Base-by-base conservation (phyloP, 2,329 filamentous ascomycete species). In the Penicillium concentricum region DNA sequence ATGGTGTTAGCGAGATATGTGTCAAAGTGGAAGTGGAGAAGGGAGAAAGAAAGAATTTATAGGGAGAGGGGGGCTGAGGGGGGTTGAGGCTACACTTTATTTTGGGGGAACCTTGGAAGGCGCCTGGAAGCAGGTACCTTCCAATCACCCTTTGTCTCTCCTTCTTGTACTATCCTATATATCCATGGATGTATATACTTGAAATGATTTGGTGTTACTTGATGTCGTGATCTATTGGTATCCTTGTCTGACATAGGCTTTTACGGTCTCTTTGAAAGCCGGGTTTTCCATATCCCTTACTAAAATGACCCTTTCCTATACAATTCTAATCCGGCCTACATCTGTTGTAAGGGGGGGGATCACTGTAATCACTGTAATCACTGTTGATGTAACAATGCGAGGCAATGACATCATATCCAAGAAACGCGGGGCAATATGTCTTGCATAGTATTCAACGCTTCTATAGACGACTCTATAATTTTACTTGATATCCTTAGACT, bases 1-100 rank as follows among this genome's bases (percentile, higher is more conserved):
- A 76, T 76, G 18, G n/a, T 47, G 38, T 50, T 6, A 5, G 46
- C 16, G n/a, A 38, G 9, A 51, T 30, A 51, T 35, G 43, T 32
- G 50, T 46, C 10, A 16, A 24, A 12, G 28, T 30, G n/a, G 26
- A 22, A 54, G 35, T 18, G 24, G 20, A 34, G 9, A 24, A 24
- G 9, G 18, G 13, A 8, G 30, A 24, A 47, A 46, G 20, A 47
- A 22, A 16, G 45, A 43, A 47, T 54, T 35, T 48, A 34, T 46
- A 38, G 47, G 28, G 48, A 37, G 44, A 30, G 35, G n/a, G 41
- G 38, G 35, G n/a, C 32, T 30, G 32, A 41, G 49, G 35, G 52
- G 45, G 42, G 34, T 30, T 22, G 24, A 44, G 38, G 37, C 30
- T 35, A 22, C 28, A 44, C 38, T 28, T 51, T 45, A 26, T 44